These are phyloP conservation scores for Suhomyces panamericanus DNA, from an alignment of 1,139 yeast genomes.

Conservation along the genomic window DNA sequence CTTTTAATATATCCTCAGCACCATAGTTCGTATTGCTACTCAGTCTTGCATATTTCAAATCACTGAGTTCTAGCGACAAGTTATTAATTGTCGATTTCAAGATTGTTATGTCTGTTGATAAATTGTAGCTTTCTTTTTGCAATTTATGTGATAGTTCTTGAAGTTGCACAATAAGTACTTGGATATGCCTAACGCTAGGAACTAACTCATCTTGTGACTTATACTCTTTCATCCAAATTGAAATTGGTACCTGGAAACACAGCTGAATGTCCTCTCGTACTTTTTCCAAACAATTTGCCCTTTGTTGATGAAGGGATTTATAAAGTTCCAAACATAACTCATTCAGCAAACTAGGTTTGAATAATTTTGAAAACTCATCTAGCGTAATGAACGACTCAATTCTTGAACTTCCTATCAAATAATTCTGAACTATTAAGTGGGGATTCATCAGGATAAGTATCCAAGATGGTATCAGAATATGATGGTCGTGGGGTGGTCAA, in stretches of 20 bases:
- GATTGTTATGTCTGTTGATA: neutral
- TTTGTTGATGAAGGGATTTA: neutral
- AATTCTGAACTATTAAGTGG: neutral
- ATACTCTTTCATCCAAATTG: too few species aligned
- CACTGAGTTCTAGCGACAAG: slow-evolving; percentile 16
- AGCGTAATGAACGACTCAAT: neutral
- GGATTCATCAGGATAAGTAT: neutral
- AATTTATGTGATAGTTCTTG: neutral
- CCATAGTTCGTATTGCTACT: slow-evolving; percentile 8
- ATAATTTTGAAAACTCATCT: neutral
- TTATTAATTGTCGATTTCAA: neutral
- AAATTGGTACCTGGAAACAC: neutral
- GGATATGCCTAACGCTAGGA: neutral
- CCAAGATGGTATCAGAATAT: neutral
- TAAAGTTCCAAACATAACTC: neutral
- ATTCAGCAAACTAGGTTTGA: neutral
- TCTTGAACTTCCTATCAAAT: neutral
- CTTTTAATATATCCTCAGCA: slow-evolving; percentile 1
- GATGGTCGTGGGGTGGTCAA: slow-evolving; percentile 8
- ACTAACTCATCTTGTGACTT: too few species aligned
- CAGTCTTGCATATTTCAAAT: slow-evolving; percentile 22
- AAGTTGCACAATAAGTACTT: neutral
- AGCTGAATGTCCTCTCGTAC: neutral
- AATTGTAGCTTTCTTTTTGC: neutral
- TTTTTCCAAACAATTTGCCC: neutral